phyloP scores from a whole-genome alignment of 768 basidiomycete genomes.

The Cubamyces lactineus region DNA sequence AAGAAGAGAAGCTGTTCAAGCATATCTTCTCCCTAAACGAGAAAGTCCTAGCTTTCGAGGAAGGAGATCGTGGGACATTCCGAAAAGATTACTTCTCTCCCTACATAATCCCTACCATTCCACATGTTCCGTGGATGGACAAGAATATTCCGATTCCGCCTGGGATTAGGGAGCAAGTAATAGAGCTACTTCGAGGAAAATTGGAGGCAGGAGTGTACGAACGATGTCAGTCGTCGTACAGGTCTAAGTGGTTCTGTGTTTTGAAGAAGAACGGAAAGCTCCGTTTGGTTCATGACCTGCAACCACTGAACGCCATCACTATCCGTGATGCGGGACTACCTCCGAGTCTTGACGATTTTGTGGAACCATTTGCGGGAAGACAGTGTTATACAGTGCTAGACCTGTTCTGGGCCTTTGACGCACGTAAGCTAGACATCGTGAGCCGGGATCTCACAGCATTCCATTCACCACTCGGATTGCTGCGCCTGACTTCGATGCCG shows the following conservation, averaged over 20 bases:
- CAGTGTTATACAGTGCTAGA: conserved; percentile 20
- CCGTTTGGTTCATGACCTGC: conserved; percentile 42
- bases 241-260: conserved; percentile 43
- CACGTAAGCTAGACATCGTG: conserved; percentile 6
- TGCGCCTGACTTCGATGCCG: conserved; percentile 20
- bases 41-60: conserved; percentile 28
- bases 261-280: conserved; percentile 39
- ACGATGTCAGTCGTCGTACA: conserved; percentile 36
- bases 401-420: conserved; percentile 25
- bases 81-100: conserved; percentile 31
- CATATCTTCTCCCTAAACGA: conserved; percentile 24
- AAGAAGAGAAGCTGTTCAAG: conserved; percentile 33
- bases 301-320: conserved; percentile 43
- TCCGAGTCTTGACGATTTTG: conserved; percentile 40
- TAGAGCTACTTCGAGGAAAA: too few relatives aligned
- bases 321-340: conserved; percentile 42
- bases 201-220: too few relatives aligned
- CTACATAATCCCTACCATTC: conserved; percentile 36
- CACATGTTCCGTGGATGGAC: conserved; percentile 39
- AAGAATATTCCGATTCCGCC: conserved; percentile 42
- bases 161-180: conserved; percentile 29
- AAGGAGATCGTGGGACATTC: conserved; percentile 29
- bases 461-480: background rate
- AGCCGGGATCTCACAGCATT: conserved; percentile 28
- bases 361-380: conserved; percentile 26